Conservation (phyloP, 148 eudicot genomes). For the Silene conica region DNA sequence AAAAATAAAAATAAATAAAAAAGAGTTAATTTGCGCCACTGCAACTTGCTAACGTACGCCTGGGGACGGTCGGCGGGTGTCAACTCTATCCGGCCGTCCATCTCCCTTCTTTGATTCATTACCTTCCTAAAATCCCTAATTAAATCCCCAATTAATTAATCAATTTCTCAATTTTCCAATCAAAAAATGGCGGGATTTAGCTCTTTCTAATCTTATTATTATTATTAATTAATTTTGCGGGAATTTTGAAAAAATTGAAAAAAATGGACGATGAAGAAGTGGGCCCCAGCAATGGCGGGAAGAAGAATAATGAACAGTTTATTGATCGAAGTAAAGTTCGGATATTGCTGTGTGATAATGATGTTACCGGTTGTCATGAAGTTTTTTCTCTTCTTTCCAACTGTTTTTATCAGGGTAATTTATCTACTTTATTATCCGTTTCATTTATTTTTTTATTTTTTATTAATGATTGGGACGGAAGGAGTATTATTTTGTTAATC, state of each 20-base stretch:
- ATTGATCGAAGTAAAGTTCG: constrained; percentile 84
- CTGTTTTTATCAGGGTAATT: constrained; percentile 85
- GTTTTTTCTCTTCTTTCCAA: constrained; percentile 60
- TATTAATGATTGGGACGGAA: no score
- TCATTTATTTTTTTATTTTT: no score
- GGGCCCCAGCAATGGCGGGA: constrained; percentile 32
- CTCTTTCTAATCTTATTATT: constrained; percentile 31
- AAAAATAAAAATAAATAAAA: no score
- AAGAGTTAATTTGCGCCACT: background rate
- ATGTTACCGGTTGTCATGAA: constrained; percentile 55
- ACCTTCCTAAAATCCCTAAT: constrained; percentile 19
- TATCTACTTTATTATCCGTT: background rate
- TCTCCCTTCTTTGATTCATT: background rate
- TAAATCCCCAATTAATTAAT: constrained; percentile 11
- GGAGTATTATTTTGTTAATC: background rate
- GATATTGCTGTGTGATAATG: constrained; percentile 80
- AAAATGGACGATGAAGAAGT: constrained; percentile 20
- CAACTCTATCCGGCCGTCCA: background rate
- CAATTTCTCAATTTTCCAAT: background rate
- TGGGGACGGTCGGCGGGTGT: background rate
- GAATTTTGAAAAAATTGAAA: background rate
- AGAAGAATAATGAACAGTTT: constrained; percentile 57
- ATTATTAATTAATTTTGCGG: constrained; percentile 21
- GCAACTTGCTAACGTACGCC: constrained; percentile 14
- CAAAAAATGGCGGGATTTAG: background rate